These are phyloP conservation scores for Pseudozyma sp. DNA, from an alignment of 1,284 basidiomycete genomes.

Conservation along the genomic window DNA sequence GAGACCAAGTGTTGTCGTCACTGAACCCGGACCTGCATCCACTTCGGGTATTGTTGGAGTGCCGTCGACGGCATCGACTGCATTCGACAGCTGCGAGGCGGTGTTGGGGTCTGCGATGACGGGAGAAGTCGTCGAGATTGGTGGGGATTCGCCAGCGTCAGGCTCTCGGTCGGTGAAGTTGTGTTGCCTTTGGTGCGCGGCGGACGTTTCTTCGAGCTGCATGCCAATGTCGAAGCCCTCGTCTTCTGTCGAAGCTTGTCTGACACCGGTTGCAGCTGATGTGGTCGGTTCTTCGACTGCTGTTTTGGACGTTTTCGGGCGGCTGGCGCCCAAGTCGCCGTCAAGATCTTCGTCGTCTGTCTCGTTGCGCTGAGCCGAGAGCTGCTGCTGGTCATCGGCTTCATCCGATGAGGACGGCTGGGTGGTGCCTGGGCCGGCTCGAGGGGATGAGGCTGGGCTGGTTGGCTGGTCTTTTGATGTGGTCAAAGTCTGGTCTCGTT, in stretches of 20 bases:
- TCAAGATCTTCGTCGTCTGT: constrained; percentile 21
- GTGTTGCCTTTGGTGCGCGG: not conserved
- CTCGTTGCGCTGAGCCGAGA: constrained; percentile 2
- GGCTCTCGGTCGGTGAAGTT: not conserved
- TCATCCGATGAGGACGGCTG: not conserved
- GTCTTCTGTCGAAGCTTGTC: constrained; percentile 10
- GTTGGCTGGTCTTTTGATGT: not conserved
- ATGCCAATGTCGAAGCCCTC: constrained; percentile 34
- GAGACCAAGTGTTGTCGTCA: constrained; percentile 50
- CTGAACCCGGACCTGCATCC: constrained; percentile 23
- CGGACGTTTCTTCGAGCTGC: constrained; percentile 18
- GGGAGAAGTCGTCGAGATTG: constrained; percentile 1
- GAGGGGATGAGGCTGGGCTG: too few relatives aligned
- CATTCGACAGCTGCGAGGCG: constrained; percentile 53
- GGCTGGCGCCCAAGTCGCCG: constrained; percentile 34
- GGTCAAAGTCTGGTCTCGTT: constrained; percentile 6
- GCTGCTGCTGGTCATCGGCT: not conserved
- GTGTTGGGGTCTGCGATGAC: constrained; percentile 63
- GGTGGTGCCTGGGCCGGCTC: not conserved
- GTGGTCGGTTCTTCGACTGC: not conserved
- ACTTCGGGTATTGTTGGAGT: constrained; percentile 11
- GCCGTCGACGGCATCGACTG: constrained; percentile 23
- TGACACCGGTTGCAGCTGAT: not conserved
- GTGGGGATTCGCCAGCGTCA: too few relatives aligned
- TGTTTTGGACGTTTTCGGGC: not conserved